These are phyloP conservation scores for Penicillium atrosanguineum DNA, from an alignment of 495 filamentous ascomycete genomes.

Conservation along the genomic window DNA sequence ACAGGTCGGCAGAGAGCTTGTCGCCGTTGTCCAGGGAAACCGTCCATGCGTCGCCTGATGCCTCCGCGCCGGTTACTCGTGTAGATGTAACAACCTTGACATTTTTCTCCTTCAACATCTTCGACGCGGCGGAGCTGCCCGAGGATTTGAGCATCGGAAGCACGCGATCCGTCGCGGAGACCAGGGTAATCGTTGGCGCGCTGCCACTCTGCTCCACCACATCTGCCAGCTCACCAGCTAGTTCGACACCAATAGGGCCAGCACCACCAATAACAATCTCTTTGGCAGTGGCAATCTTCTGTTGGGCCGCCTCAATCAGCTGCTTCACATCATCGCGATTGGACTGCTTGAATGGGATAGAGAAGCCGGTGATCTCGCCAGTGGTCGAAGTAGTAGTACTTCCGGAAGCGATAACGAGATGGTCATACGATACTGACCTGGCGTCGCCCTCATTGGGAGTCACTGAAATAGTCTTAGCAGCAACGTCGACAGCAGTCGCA, in stretches of 20 bases:
- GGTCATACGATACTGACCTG: constrained; percentile 45
- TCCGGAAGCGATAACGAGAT: constrained; percentile 54
- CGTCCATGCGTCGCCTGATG: constrained; percentile 16
- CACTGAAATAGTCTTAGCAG: constrained; percentile 42
- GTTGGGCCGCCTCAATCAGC: constrained; percentile 41
- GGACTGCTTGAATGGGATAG: constrained; percentile 54
- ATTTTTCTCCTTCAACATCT: constrained; percentile 22
- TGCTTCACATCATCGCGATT: constrained; percentile 41
- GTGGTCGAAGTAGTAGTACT: constrained; percentile 45
- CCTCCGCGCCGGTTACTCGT: constrained; percentile 15
- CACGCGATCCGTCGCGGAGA: constrained; percentile 36
- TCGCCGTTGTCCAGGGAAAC: constrained; percentile 44
- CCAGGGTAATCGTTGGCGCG: constrained; percentile 45
- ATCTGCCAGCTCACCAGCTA: constrained; percentile 57
- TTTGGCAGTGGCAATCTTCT: constrained; percentile 49
- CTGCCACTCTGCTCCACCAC: constrained; percentile 38
- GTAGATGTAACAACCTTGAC: constrained; percentile 27
- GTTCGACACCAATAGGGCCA: constrained; percentile 65
- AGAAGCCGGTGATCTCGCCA: constrained; percentile 30
- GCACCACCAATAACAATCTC: constrained; percentile 65
- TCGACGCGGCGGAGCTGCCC: constrained; percentile 24
- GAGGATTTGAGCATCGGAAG: constrained; percentile 30
- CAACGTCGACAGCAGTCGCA: constrained; percentile 48
- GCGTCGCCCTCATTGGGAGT: constrained; percentile 22
- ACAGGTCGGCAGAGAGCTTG: constrained; percentile 51